phyloP scores from a whole-genome alignment of 768 basidiomycete species.

The Xerocomus spinulosus region DNA sequence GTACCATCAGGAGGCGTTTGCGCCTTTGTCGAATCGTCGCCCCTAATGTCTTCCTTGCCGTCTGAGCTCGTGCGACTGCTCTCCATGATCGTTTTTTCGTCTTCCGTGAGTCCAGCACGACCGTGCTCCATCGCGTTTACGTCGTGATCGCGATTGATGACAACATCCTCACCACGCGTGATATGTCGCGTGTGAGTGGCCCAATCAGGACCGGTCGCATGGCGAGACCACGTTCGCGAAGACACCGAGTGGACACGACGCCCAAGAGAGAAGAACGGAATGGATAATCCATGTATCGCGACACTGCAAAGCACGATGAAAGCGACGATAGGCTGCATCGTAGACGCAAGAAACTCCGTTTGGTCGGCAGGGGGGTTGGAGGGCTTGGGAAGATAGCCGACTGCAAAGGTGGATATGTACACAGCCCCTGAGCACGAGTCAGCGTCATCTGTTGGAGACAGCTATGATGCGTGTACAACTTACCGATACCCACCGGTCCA shows the following conservation, averaged over 20 bases:
- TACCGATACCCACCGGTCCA: constrained; percentile 79
- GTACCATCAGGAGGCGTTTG: constrained; percentile 45
- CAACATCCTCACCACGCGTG: constrained; percentile 66
- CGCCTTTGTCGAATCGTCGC: constrained; percentile 23
- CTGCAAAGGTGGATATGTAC: constrained; percentile 87
- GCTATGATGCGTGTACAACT: constrained; percentile 10
- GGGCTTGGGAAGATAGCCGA: constrained; percentile 49
- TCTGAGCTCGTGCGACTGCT: constrained; percentile 23
- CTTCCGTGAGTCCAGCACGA: constrained; percentile 27
- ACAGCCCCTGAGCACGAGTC: constrained; percentile 57
- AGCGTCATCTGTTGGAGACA: background rate
- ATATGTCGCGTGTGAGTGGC: constrained; percentile 71
- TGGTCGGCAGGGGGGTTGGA: constrained; percentile 48
- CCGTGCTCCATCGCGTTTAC: constrained; percentile 48
- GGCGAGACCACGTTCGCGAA: constrained; percentile 88
- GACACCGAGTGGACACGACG: constrained; percentile 74
- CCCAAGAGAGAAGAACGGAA: constrained; percentile 91
- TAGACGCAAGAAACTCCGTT: constrained; percentile 58
- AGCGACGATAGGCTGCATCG: constrained; percentile 89
- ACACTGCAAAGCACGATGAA: constrained; percentile 95
- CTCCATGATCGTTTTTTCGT: constrained; percentile 25
- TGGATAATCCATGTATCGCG: constrained; percentile 83
- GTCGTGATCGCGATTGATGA: constrained; percentile 76
- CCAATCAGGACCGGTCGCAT: constrained; percentile 76
- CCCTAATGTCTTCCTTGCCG: constrained; percentile 6